Evolutionary conservation across 2,329 filamentous ascomycete genomes (phyloP).

Genomic region (Calonectria crousiana): DNA sequence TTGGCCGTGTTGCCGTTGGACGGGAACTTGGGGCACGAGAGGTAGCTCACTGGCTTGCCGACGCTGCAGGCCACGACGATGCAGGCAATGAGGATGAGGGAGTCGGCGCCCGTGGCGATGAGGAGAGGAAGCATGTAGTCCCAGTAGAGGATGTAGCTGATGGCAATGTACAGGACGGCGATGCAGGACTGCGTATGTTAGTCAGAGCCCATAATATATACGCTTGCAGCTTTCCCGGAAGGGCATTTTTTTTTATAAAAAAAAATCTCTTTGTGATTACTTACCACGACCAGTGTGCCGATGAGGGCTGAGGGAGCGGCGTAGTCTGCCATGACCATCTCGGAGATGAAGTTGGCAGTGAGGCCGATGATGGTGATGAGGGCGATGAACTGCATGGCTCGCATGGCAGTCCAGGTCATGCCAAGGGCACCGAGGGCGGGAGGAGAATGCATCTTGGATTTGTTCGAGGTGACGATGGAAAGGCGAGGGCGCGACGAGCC

Average conservation of each 20-base stretch:
- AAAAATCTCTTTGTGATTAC: too few species aligned
- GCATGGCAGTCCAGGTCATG: slow-evolving; percentile 80
- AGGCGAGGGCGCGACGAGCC: slow-evolving; percentile 55
- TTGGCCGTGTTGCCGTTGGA: slow-evolving; percentile 55
- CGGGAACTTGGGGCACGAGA: slow-evolving; percentile 74
- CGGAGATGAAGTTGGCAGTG: slow-evolving; percentile 83
- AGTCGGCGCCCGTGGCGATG: slow-evolving; percentile 74
- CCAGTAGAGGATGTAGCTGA: slow-evolving; percentile 85
- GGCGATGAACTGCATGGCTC: slow-evolving; percentile 76
- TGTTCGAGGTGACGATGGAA: slow-evolving; percentile 53
- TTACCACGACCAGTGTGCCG: slow-evolving; percentile 82
- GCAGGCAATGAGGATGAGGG: slow-evolving; percentile 78
- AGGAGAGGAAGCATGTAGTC: slow-evolving; percentile 82
- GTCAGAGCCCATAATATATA: slow-evolving; percentile 5
- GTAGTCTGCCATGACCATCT: slow-evolving; percentile 76
- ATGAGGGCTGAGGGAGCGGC: slow-evolving; percentile 79
- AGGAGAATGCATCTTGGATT: slow-evolving; percentile 56
- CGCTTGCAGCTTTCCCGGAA: too few species aligned
- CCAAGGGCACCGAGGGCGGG: slow-evolving; percentile 78
- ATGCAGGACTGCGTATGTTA: slow-evolving; percentile 73
- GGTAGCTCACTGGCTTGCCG: slow-evolving; percentile 83
- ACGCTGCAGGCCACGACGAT: slow-evolving; percentile 82
- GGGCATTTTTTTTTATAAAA: too few species aligned
- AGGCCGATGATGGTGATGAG: slow-evolving; percentile 85
- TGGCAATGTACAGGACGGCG: slow-evolving; percentile 81